Base-by-base conservation (phyloP, 1,139 yeast species). In the Magnusiomyces clavatus region DNA sequence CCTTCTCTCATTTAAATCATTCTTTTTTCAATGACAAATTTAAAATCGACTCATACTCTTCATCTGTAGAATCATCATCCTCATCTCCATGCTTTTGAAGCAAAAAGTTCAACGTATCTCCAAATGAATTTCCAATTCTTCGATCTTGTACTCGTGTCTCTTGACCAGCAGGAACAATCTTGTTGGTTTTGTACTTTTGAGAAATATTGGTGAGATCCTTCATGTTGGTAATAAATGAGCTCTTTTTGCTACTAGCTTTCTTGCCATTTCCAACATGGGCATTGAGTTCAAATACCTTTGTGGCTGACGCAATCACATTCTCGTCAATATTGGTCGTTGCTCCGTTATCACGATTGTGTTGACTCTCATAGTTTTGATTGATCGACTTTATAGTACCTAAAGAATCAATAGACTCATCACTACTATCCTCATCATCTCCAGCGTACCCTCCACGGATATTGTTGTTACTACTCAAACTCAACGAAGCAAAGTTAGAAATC, bases 31-130 rank as follows among this genome's bases (percentile, higher is more conserved):
- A 24, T 24, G 16, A 79, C 77, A 67, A 78, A 77, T 8, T 75
- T 69, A 38, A 75, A 74, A 78, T 69, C 60, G 74, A 72, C 56
- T 69, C 70, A 41, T 77, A 70, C 57, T 77, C 82, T 57, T 77
- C 80, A 50, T 76, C 78, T 50, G 69, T 67, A 48, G 64, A 61
- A 29, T 61, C 64, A 24, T 57, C 61, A 50, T 66, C 68, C 24
- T 62, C 62, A 6, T 59, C 59, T 13, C 35, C 47, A 14, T 34
- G 35, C 24, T 44, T 44, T 12, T 17, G 13, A 17, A 69, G 64
- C 48, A 70, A 57, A 50, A 70, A 64, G 47, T 70, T 69, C 62
- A 78, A 66, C 53, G 71, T 70, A 43, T 72, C 69, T 51, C 72
- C 73, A 60, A 74, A 76, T 58, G 76, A 75, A 16, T 77, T 63